Evolutionary conservation across 2,329 filamentous ascomycete genomes (phyloP).

Genomic region (Pestalotiopsis fici): DNA sequence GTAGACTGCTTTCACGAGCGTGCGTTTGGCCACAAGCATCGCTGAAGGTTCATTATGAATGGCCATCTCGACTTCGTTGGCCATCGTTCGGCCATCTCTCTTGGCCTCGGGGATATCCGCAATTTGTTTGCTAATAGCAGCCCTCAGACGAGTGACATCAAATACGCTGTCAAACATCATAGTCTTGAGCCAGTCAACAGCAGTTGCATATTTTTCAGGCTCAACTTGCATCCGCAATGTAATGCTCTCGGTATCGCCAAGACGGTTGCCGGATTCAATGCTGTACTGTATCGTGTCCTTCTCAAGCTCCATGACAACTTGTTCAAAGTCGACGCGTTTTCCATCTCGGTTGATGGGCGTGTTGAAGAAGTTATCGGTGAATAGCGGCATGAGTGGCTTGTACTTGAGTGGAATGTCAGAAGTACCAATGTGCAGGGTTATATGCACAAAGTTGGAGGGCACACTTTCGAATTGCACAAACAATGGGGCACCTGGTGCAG

Average conservation of each 20-base stretch:
- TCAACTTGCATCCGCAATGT: slow-evolving; percentile 84
- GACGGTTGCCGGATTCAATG: slow-evolving; percentile 65
- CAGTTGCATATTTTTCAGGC: slow-evolving; percentile 79
- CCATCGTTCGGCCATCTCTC: slow-evolving; percentile 75
- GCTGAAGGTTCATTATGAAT: slow-evolving; percentile 79
- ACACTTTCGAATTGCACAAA: slow-evolving; percentile 99
- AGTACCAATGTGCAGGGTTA: slow-evolving; percentile 80
- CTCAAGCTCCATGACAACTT: slow-evolving; percentile 89
- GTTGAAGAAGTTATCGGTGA: slow-evolving; percentile 92
- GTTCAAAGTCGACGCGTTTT: slow-evolving; percentile 80
- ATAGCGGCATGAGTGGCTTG: slow-evolving; percentile 82
- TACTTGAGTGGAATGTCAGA: slow-evolving; percentile 75
- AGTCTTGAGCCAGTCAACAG: slow-evolving; percentile 81
- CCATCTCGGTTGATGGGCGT: slow-evolving; percentile 80
- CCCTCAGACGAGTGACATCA: slow-evolving; percentile 66
- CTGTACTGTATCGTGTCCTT: slow-evolving; percentile 85
- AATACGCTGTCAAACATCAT: slow-evolving; percentile 90
- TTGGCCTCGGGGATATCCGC: slow-evolving; percentile 92
- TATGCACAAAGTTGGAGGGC: slow-evolving; percentile 86
- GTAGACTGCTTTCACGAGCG: slow-evolving; percentile 84
- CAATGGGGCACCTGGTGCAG: slow-evolving; percentile 65
- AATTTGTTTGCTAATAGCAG: slow-evolving; percentile 75
- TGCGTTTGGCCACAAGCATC: slow-evolving; percentile 74
- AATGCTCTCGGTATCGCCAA: slow-evolving; percentile 81
- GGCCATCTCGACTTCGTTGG: slow-evolving; percentile 69